These are phyloP conservation scores for Coelastrella sp. DNA, from an alignment of 139 green algal species.

Conservation along the genomic window DNA sequence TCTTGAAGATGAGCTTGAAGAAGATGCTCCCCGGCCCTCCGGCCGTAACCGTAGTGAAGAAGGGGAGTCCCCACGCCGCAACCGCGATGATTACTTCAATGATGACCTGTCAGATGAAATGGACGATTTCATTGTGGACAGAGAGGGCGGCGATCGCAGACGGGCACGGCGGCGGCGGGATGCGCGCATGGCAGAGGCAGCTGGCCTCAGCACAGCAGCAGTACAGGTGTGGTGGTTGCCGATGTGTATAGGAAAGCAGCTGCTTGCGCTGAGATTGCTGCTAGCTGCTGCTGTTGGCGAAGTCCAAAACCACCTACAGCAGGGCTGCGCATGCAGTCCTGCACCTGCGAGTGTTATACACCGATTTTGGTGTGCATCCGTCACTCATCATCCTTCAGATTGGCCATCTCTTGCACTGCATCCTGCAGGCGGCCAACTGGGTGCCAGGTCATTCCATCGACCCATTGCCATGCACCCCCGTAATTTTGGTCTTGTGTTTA, in stretches of 20 bases:
- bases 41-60: conserved; percentile 14
- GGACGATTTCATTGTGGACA: conserved; percentile 93
- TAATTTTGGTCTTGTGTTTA: background rate
- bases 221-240: conserved; percentile 57
- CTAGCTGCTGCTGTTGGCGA: background rate
- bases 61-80: background rate
- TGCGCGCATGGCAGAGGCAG: conserved; percentile 38
- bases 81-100: conserved; percentile 52
- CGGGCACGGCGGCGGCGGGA: conserved; percentile 14
- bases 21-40: conserved; percentile 31
- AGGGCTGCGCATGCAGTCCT: background rate
- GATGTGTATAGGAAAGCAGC: no score
- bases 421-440: background rate
- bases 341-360: no score
- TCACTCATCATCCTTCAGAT: no score
- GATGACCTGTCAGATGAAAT: conserved; percentile 75
- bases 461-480: background rate
- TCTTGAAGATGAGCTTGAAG: conserved; percentile 80
- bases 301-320: no score
- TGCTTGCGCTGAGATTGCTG: no score
- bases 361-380: no score
- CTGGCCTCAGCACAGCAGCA: conserved; percentile 60
- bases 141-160: conserved; percentile 61
- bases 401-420: background rate
- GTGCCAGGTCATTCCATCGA: background rate